A percentile compares a stretch with the other conserved stretches of the same genome.
These are phyloP conservation scores for Clitopilus passeckerianus DNA, from an alignment of 768 basidiomycete genomes.

Conservation along the genomic window DNA sequence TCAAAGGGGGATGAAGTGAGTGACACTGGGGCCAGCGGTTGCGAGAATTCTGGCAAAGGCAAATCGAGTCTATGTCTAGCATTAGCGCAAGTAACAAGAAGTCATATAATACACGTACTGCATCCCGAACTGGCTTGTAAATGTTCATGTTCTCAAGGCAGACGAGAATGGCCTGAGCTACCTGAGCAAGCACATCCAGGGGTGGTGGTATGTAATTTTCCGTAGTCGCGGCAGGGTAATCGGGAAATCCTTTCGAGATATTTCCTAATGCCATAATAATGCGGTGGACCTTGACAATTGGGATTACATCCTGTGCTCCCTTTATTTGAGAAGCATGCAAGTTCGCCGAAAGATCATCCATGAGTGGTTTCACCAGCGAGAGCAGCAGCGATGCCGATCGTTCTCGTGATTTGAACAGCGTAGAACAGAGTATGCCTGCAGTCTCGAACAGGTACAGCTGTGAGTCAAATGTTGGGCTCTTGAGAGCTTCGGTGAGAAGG, in stretches of 20 bases:
- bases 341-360: conserved; percentile 63
- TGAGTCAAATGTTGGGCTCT: conserved; percentile 73
- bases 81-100: background rate
- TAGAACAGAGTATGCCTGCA: conserved; percentile 75
- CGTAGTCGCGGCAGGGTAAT: conserved; percentile 68
- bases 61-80: conserved; percentile 68
- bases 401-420: conserved; percentile 62
- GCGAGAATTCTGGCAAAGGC: conserved; percentile 92
- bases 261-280: conserved; percentile 92
- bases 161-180: conserved; percentile 83
- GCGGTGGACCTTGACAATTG: conserved; percentile 89
- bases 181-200: conserved; percentile 74
- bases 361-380: conserved; percentile 77
- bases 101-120: conserved; percentile 47
- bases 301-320: conserved; percentile 59
- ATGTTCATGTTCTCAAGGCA: conserved; percentile 86
- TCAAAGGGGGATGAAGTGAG: conserved; percentile 86
- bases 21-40: conserved; percentile 77
- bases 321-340: conserved; percentile 46
- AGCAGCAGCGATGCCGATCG: conserved; percentile 67
- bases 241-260: conserved; percentile 95
- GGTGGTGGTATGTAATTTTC: conserved; percentile 67
- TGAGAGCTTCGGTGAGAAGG: conserved; percentile 74
- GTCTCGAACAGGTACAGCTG: conserved; percentile 96
- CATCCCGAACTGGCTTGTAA: conserved; percentile 85